Base-by-base conservation (phyloP, 208 protist genomes). In the Spongospora subterranea region DNA sequence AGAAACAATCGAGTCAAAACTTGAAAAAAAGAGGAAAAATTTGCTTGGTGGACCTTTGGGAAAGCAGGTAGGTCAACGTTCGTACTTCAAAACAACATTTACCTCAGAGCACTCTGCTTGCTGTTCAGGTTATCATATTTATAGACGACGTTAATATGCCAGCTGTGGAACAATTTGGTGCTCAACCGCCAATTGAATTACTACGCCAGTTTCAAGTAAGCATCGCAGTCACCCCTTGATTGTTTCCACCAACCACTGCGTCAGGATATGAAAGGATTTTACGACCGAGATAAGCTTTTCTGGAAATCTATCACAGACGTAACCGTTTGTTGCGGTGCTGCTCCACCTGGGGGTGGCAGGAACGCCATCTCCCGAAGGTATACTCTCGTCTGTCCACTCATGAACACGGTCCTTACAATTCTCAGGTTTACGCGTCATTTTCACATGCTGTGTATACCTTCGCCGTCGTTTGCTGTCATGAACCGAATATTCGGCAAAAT, bases 81-180 rank as follows among this genome's bases (percentile, higher is more conserved):
- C n/a, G 38, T 92, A 98, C n/a, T 99, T 98, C 91, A 96, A 98
- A 90, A 97, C 98, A 91, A 97, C 98, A 92, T 92, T 99, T 38
- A 99, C 98, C 94, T 90, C 24, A 6, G 38, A 88, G 13, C 45
- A 40, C 77, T 91, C 20, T 88, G 6, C 6, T 88, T n/a, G 45
- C 24, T 24, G 92, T 93, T 20, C 35, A 29, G 29, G 66, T 91
- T 17, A 96, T 98, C 35, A 94, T 98, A 17, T 99, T 99, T 92
- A 96, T 99, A 91, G 98, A 99, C 92, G 98, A 99, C 93, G 93
- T 99, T 41, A 99, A 99, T 94, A 98, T 99, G 97, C 98, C 98
- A 1, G 95, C 96, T 0, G 94, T 97, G 1, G 98, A 99, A 94
- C 93, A 95, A 82, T 99, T 98, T 91, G 98, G 97, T 35, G 97